Base-by-base conservation (phyloP, 2,329 filamentous ascomycete species). In the Sporothrix brunneoviolacea region DNA sequence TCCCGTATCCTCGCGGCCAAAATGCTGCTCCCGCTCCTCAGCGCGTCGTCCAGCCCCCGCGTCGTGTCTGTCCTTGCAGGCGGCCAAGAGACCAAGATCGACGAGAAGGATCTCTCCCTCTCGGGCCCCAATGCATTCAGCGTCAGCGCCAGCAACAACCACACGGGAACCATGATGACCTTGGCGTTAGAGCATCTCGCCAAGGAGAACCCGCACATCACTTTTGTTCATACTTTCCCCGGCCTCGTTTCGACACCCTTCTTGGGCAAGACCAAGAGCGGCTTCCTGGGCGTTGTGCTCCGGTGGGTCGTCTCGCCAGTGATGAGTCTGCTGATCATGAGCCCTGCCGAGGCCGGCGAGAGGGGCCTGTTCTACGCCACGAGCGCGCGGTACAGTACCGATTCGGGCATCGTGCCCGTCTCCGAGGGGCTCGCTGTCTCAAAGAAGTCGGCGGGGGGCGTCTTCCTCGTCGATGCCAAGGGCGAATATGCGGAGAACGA, bases 11-110 rank as follows among this genome's bases (percentile, higher is more conserved):
- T 77, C 32, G 76, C 82, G 58, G 69, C 75, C 12, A 51, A 70
- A 39, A 78, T 80, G 47, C 70, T 85, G 1, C 72, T 83, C 9
- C 80, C 81, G 0, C 68, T 75, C 0, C 68, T 85, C 3, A 65
- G 67, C 8, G 60, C 59, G n/a, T 21, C 44, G 21, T 6, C 37
- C 13, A 55, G 64, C 8, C 68, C 80, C 0, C 75, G 79, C 9
- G 74, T 81, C 9, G 69, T 82, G 27, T 73, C 66, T n/a, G 70
- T 83, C 15, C 65, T 78, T 1, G 73, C 70, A 0, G 76, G 68
- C 7, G 72, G 75, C 16, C 67, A 70, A 8, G 79, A 83, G 64
- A 63, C 70, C 52, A 52, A 68, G 0, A 9, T 52, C 4, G 19
- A 48, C 38, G 42, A 41, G 21, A 24, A 19, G 6, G 50, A 52